Evolutionary conservation across 2,329 filamentous ascomycete species (phyloP), one percentile per base, ranked within the genome.

Genomic region (Macrophomina tecta): DNA sequence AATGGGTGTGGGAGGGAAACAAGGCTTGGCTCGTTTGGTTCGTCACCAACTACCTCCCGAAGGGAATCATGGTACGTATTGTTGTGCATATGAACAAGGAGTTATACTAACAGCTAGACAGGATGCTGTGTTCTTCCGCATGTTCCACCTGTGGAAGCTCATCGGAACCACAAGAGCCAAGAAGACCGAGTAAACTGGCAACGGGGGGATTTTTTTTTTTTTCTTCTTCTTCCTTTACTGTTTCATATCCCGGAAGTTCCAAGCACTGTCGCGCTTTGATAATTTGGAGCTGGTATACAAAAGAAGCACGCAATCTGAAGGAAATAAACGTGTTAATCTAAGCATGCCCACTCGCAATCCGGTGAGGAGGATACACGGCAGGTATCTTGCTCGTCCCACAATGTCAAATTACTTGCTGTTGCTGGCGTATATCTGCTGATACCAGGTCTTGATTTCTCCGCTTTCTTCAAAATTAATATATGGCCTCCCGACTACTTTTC

Each of bases 71-170:
- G 67, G 78, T 78, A 66, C 68, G 73, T 73, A 8, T 62, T 4
- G 38, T 16, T 38, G 16, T 32, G 16, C 5, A 8, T 51, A 38
- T 6, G n/a, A 12, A 42, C 0, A 2, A 16, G 0, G 34, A 46
- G 42, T 5, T 34, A 18, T 36, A 14, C 56, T 51, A 42, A 52
- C 36, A 36, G n/a, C 23, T 5, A 7, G 77, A 36, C 75, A 77
- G 75, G 82, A 84, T 53, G 74, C 72, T 62, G 72, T 78, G n/a
- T 81, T 87, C 70, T 79, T 78, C 28, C 76, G 77, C n/a, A 84
- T 82, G 75, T 87, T 87, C 74, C 80, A 82, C 69, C 72, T 87
- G 66, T 78, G 80, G 73, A 84, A 81, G 69, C 72, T 86, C 67
- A 79, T 69, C 67, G 76, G 74, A 53, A 78, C 77, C 60, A 72